Evolutionary conservation across 164 flowering plant species (phyloP).

Genomic region (Stephania yunnanensis): DNA sequence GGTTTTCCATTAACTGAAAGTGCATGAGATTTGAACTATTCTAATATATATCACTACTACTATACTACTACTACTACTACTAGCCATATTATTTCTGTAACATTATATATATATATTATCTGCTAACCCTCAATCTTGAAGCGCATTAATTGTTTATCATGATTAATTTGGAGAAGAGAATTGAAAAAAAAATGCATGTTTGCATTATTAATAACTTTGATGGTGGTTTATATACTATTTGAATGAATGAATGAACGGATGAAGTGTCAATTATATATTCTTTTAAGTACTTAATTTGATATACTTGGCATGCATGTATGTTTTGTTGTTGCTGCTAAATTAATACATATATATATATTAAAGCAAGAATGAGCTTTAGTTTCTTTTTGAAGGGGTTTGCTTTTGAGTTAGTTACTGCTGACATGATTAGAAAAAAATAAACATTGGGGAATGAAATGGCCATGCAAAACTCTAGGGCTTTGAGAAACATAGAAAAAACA

Average conservation of each 20-base stretch:
- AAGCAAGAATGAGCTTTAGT: slow-evolving; percentile 13
- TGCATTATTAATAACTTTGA: not conserved
- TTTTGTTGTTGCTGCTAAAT: slow-evolving; percentile 6
- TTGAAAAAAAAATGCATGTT: not conserved
- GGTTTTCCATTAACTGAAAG: too few species aligned
- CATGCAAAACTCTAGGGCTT: slow-evolving; percentile 18
- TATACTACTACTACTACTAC: not conserved
- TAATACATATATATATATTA: not conserved
- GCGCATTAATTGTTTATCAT: not conserved
- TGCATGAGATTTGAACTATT: not conserved
- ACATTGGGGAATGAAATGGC: slow-evolving; percentile 15
- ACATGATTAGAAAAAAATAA: slow-evolving; percentile 30
- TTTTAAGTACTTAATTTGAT: slow-evolving; percentile 1
- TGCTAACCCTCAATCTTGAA: not conserved
- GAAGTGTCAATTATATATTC: not conserved
- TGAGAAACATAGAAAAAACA: slow-evolving; percentile 14
- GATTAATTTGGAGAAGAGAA: not conserved
- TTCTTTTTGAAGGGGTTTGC: slow-evolving; percentile 17
- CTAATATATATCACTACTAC: too few species aligned
- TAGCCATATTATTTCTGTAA: not conserved
- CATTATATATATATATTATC: not conserved
- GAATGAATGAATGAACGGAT: not conserved
- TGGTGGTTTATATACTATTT: too few species aligned
- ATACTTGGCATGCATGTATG: not conserved
- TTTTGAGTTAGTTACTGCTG: slow-evolving; percentile 35